Evolutionary conservation across 2,329 filamentous ascomycete genomes (phyloP).

Genomic region (Talaromyces sp.): DNA sequence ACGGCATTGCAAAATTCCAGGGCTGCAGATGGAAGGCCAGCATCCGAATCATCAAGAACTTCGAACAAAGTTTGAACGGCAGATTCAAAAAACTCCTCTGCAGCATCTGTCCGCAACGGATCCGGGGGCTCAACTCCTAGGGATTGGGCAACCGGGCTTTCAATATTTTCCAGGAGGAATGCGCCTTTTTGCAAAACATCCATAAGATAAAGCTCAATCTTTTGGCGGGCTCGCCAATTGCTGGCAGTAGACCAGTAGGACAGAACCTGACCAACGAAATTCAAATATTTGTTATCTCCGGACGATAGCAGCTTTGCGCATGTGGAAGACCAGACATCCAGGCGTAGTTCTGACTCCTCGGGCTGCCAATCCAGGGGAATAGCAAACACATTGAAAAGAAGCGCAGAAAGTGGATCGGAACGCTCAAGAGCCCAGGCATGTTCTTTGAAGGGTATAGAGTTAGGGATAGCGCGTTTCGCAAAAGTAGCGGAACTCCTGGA

Average conservation of each 20-base stretch:
- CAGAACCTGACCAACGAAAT: conserved; percentile 78
- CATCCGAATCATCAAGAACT: conserved; percentile 81
- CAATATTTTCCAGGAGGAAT: conserved; percentile 82
- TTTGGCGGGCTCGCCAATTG: conserved; percentile 84
- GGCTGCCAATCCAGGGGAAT: conserved; percentile 80
- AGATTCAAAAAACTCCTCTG: conserved; percentile 83
- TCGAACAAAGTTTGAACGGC: conserved; percentile 80
- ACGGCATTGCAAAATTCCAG: conserved; percentile 83
- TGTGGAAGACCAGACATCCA: conserved; percentile 83
- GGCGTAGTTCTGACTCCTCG: conserved; percentile 73
- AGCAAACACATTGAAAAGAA: conserved; percentile 87
- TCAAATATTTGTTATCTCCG: conserved; percentile 72
- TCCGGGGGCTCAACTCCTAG: conserved; percentile 64
- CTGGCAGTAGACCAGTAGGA: conserved; percentile 84
- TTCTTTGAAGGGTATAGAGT: conserved; percentile 67
- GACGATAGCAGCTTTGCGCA: conserved; percentile 80
- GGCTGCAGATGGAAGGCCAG: conserved; percentile 81
- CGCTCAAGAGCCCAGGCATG: conserved; percentile 84
- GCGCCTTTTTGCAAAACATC: conserved; percentile 89
- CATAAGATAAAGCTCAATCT: conserved; percentile 93
- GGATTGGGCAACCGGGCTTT: conserved; percentile 72
- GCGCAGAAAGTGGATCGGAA: conserved; percentile 77
- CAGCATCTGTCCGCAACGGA: conserved; percentile 75
- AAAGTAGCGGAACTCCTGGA: conserved; percentile 51
- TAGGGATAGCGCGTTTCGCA: conserved; percentile 48